phyloP scores from a whole-genome alignment of 208 protist species.

The Zelonia costaricensis region DNA sequence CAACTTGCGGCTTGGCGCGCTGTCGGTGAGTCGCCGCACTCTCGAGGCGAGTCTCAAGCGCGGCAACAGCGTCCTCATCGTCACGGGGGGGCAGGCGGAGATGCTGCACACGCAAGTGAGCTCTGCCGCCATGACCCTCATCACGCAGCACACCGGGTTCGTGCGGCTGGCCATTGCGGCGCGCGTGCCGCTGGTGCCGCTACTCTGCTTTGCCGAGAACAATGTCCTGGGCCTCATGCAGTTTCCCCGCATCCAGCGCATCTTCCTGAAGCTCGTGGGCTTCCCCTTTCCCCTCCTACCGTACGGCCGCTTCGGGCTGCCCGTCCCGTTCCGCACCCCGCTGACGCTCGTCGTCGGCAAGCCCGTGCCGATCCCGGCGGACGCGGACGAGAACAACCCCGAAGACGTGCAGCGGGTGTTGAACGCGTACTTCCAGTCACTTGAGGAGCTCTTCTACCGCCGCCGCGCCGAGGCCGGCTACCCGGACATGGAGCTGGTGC shows the following conservation, averaged over 20 bases:
- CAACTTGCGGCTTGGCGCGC: conserved; percentile 58
- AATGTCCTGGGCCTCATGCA: conserved; percentile 71
- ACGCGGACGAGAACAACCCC: conserved; percentile 52
- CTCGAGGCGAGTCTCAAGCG: conserved; percentile 54
- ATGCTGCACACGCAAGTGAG: conserved; percentile 69
- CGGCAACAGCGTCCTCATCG: conserved; percentile 78
- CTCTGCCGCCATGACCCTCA: conserved; percentile 48
- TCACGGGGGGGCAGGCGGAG: conserved; percentile 88
- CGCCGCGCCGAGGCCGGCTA: conserved; percentile 72
- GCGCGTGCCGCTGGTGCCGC: conserved; percentile 72
- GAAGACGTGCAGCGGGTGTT: conserved; percentile 54
- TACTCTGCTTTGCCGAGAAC: conserved; percentile 84
- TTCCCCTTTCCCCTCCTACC: conserved; percentile 86
- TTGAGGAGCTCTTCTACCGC: conserved; percentile 72
- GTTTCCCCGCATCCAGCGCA: conserved; percentile 61
- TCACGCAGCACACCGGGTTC: conserved; percentile 86
- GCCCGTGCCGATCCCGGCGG: conserved; percentile 53
- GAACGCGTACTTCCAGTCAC: conserved; percentile 60
- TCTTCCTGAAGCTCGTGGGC: conserved; percentile 62
- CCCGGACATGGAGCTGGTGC: conserved; percentile 71
- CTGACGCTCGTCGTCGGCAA: conserved; percentile 80
- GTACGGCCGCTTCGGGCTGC: conserved; percentile 67
- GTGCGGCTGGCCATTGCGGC: conserved; percentile 65
- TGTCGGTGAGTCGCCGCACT: conserved; percentile 54
- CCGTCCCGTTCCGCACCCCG: conserved; percentile 55